Evolutionary conservation across 768 basidiomycete species (phyloP).

Genomic region (Tylopilus intermedius): DNA sequence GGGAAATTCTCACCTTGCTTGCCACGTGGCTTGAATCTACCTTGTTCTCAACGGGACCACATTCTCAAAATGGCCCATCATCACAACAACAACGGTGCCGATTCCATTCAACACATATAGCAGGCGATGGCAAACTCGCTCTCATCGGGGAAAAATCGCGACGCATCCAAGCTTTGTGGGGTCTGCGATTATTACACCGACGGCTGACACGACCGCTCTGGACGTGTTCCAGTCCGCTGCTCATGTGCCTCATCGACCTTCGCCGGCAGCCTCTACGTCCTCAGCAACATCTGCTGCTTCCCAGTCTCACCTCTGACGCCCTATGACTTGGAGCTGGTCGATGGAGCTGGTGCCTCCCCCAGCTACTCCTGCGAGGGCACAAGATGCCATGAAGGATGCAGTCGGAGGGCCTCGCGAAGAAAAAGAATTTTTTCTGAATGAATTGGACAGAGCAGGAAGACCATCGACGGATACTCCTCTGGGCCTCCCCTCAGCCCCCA

Average conservation of each 20-base stretch:
- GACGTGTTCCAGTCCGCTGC: neutral
- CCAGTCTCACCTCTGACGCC: constrained; percentile 2
- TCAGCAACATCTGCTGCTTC: neutral
- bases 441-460: neutral
- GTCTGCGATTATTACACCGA: neutral
- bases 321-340: neutral
- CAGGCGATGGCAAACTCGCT: constrained; percentile 1
- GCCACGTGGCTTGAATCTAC: no score
- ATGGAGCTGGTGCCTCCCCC: constrained; percentile 4
- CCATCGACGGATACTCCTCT: neutral
- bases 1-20: no score
- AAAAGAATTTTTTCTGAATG: neutral
- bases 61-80: no score
- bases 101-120: no score
- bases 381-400: neutral
- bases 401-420: neutral
- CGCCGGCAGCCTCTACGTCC: constrained; percentile 1
- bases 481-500: neutral
- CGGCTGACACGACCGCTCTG: constrained; percentile 4
- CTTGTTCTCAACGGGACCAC: no score
- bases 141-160: neutral
- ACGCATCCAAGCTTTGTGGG: neutral
- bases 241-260: neutral
- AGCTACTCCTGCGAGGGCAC: neutral
- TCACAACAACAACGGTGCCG: no score